phyloP scores from a whole-genome alignment of 2,329 filamentous ascomycete species.

The Alternaria arbusti region DNA sequence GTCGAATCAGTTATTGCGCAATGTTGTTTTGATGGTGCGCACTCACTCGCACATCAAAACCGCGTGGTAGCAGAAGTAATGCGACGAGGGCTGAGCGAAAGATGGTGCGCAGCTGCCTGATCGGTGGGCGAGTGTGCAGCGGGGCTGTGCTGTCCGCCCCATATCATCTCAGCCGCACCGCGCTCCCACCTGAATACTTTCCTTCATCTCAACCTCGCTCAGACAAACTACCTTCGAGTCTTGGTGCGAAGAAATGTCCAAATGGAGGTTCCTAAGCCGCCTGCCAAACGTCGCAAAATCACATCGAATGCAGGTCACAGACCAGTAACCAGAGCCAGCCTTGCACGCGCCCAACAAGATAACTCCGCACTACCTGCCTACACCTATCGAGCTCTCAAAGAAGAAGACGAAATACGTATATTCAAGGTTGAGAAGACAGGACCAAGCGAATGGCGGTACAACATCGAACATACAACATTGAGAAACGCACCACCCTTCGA shows the following conservation, averaged over 20 bases:
- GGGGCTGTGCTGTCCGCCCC: neutral
- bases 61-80: neutral
- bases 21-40: neutral
- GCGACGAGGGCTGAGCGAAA: neutral
- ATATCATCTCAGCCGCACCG: neutral
- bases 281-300: neutral
- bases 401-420: neutral
- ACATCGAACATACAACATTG: neutral
- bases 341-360: neutral
- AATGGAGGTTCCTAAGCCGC: neutral
- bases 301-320: accelerated
- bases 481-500: neutral
- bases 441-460: accelerated
- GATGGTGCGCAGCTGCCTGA: neutral
- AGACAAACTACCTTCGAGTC: accelerated
- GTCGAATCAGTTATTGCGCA: neutral
- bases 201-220: neutral
- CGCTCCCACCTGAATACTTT: neutral
- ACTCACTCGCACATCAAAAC: neutral
- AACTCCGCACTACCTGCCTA: neutral
- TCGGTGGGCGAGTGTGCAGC: neutral
- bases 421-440: neutral
- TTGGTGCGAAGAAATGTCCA: accelerated
- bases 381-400: neutral
- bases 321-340: neutral